Evolutionary conservation across 306 rosid species (phyloP).

Genomic region (Quercus glauca): DNA sequence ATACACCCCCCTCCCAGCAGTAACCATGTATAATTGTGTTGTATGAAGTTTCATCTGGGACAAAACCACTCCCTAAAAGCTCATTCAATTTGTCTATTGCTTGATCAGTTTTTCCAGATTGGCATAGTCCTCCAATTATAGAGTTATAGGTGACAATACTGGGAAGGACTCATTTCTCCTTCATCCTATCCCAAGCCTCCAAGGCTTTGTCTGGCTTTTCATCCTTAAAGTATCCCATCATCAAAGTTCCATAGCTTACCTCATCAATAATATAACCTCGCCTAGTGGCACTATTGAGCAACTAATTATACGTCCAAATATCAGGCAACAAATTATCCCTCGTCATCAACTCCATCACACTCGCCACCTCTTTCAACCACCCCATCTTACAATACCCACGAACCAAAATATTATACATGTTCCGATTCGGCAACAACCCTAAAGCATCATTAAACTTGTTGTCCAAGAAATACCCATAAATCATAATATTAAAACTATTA

Average conservation of each 20-base stretch:
- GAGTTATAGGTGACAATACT: conserved; percentile 64
- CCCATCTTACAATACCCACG: conserved; percentile 77
- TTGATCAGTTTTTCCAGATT: conserved; percentile 55
- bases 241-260: conserved; percentile 81
- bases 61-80: conserved; percentile 61
- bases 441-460: conserved; percentile 48
- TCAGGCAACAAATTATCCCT: conserved; percentile 45
- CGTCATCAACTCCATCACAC: conserved; percentile 68
- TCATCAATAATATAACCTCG: conserved; percentile 80
- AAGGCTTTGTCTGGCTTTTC: conserved; percentile 49
- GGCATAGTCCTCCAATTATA: conserved; percentile 70
- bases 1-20: conserved; percentile 66
- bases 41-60: conserved; percentile 71
- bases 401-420: conserved; percentile 66
- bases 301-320: conserved; percentile 81
- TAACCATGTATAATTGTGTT: conserved; percentile 76
- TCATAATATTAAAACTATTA: conserved; percentile 61
- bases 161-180: conserved; percentile 55
- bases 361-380: conserved; percentile 66
- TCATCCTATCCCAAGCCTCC: conserved; percentile 81
- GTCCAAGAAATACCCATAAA: conserved; percentile 53
- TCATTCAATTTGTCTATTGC: conserved; percentile 72
- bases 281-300: conserved; percentile 44
- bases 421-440: conserved; percentile 48
- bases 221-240: conserved; percentile 73